Evolutionary conservation across 2,329 filamentous ascomycete species (phyloP).

Genomic region (Talaromyces sp.): DNA sequence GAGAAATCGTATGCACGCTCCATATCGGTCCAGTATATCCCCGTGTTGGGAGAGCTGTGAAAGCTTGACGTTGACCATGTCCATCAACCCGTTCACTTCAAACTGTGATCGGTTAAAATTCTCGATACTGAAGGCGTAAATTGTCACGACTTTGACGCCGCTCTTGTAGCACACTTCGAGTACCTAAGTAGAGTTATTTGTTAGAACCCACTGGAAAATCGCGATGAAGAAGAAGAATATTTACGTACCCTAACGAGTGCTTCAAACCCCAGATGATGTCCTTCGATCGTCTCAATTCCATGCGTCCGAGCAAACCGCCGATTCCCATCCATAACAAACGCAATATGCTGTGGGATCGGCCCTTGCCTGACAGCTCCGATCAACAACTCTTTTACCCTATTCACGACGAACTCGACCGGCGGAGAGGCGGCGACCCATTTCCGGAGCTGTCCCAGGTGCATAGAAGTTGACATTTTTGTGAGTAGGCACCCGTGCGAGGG

Average conservation of each 20-base stretch:
- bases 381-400: slow-evolving; percentile 72
- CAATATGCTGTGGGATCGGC: slow-evolving; percentile 87
- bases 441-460: slow-evolving; percentile 58
- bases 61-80: slow-evolving; percentile 93
- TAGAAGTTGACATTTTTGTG: slow-evolving; percentile 45
- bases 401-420: slow-evolving; percentile 84
- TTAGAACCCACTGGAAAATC: not conserved
- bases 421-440: slow-evolving; percentile 83
- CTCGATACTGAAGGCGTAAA: slow-evolving; percentile 98
- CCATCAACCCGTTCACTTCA: slow-evolving; percentile 95
- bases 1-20: slow-evolving; percentile 77
- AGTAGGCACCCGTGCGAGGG: not conserved
- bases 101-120: slow-evolving; percentile 97
- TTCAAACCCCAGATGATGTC: slow-evolving; percentile 93
- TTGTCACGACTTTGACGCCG: slow-evolving; percentile 92
- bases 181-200: slow-evolving; percentile 50
- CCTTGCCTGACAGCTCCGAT: slow-evolving; percentile 88
- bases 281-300: slow-evolving; percentile 93
- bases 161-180: slow-evolving; percentile 98
- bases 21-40: slow-evolving; percentile 87
- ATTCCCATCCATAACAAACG: slow-evolving; percentile 99
- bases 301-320: slow-evolving; percentile 83
- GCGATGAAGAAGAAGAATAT: slow-evolving; percentile 13
- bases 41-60: slow-evolving; percentile 89
- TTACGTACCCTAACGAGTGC: slow-evolving; percentile 72